These are phyloP conservation scores for Lachnellula suecica DNA, from an alignment of 2,329 filamentous ascomycete genomes.

Conservation along the genomic window DNA sequence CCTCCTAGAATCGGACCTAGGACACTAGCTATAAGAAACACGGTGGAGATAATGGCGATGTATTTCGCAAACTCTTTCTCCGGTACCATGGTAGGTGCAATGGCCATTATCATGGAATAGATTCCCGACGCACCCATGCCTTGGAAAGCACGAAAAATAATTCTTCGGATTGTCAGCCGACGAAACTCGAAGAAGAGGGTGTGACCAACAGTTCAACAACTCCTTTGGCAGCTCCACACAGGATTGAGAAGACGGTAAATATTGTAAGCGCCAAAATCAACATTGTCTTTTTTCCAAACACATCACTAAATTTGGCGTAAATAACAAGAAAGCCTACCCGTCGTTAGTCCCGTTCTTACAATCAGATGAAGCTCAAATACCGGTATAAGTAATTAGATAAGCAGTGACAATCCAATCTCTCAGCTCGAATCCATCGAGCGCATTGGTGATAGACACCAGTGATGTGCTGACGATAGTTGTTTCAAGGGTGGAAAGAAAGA, in stretches of 20 bases:
- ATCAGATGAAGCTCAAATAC: constrained; percentile 1
- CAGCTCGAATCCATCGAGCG: constrained; percentile 8
- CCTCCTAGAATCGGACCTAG: constrained; percentile 34
- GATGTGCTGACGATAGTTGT: constrained; percentile 17
- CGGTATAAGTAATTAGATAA: constrained; percentile 16
- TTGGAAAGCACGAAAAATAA: constrained; percentile 19
- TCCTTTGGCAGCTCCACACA: constrained; percentile 10
- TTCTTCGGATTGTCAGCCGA: constrained; percentile 4
- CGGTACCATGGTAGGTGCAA: constrained; percentile 49
- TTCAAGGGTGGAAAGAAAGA: constrained; percentile 16
- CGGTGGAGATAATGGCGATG: constrained; percentile 19
- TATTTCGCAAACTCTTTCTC: constrained; percentile 44
- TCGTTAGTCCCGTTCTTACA: background rate
- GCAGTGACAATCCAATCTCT: constrained; percentile 14
- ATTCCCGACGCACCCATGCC: constrained; percentile 50
- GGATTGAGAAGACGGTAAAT: constrained; percentile 12
- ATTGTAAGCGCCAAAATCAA: constrained; percentile 4
- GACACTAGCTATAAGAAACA: constrained; percentile 13
- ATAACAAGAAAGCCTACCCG: constrained; percentile 15
- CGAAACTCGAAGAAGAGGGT: constrained; percentile 21
- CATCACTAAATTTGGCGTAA: constrained; percentile 18
- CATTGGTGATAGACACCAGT: constrained; percentile 12
- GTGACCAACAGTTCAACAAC: constrained; percentile 16
- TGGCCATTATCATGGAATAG: constrained; percentile 44
- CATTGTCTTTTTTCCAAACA: constrained; percentile 12